Conservation (phyloP, 2,329 filamentous ascomycete genomes). For the Colletotrichum filicis region DNA sequence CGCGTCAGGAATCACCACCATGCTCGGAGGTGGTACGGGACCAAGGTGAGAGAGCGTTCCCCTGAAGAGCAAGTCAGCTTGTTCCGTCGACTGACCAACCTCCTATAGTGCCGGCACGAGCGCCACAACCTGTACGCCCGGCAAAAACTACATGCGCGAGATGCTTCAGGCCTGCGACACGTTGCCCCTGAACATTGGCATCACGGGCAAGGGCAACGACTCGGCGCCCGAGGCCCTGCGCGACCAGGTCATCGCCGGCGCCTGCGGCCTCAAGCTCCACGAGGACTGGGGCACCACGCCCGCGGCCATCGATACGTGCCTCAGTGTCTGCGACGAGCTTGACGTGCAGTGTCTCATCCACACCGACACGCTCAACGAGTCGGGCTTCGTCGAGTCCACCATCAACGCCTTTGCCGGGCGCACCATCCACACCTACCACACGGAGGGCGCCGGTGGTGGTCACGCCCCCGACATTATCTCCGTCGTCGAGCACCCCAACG, state of each 20-base stretch:
- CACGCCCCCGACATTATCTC: constrained; percentile 97
- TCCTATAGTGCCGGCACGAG: constrained; percentile 79
- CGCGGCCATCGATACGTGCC: constrained; percentile 88
- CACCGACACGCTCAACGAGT: constrained; percentile 96
- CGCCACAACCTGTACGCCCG: constrained; percentile 93
- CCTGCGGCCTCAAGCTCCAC: constrained; percentile 91
- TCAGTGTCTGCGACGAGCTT: constrained; percentile 86
- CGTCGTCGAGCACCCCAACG: constrained; percentile 88
- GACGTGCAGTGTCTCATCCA: constrained; percentile 96
- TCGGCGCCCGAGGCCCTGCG: constrained; percentile 74
- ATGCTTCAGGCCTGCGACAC: constrained; percentile 91
- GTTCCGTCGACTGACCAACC: constrained; percentile 38
- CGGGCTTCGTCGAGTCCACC: constrained; percentile 95
- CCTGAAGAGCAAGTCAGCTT: not conserved
- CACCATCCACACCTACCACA: constrained; percentile 97
- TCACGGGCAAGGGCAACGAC: constrained; percentile 96
- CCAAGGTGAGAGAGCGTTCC: constrained; percentile 69
- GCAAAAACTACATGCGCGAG: constrained; percentile 81
- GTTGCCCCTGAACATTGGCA: constrained; percentile 87
- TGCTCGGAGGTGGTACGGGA: constrained; percentile 91
- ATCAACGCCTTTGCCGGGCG: constrained; percentile 86
- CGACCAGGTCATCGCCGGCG: constrained; percentile 85
- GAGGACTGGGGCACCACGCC: constrained; percentile 97
- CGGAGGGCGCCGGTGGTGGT: constrained; percentile 92
- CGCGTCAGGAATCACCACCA: constrained; percentile 87